Percentiles rank a stretch among this genome's conserved stretches.
phyloP scores from a whole-genome alignment of 495 filamentous ascomycete genomes.

The Neurospora sp. region DNA sequence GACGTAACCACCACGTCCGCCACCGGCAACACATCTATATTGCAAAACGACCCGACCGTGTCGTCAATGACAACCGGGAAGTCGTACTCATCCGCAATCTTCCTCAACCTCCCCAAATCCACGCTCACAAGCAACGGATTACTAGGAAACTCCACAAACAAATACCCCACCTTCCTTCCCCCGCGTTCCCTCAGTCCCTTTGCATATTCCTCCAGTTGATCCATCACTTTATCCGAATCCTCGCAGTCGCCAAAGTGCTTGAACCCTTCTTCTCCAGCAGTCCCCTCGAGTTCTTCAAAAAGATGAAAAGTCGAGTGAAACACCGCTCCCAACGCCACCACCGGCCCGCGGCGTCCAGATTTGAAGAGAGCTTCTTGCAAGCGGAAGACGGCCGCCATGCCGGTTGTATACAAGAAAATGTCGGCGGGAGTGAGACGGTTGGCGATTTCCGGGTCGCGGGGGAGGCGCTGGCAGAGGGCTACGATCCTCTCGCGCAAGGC shows the following conservation, averaged over 20 bases:
- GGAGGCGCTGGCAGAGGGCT: constrained; percentile 20
- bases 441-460: constrained; percentile 5
- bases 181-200: constrained; percentile 18
- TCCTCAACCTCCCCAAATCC: constrained; percentile 31
- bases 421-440: constrained; percentile 16
- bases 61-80: constrained; percentile 41
- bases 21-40: constrained; percentile 31
- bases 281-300: constrained; percentile 17
- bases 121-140: constrained; percentile 35
- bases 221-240: constrained; percentile 22
- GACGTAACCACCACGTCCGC: constrained; percentile 37
- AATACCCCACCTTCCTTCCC: constrained; percentile 18
- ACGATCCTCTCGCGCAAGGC: constrained; percentile 24
- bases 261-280: constrained; percentile 6
- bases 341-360: constrained; percentile 8
- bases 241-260: constrained; percentile 28
- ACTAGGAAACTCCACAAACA: constrained; percentile 37
- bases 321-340: constrained; percentile 24
- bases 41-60: constrained; percentile 38
- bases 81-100: constrained; percentile 28
- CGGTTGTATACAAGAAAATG: constrained; percentile 35
- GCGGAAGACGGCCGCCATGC: constrained; percentile 34
- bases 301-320: constrained; percentile 27
- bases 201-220: constrained; percentile 27
- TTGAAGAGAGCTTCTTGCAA: constrained; percentile 9